These are phyloP conservation scores for Neolecta irregularis DNA, from an alignment of 1,139 yeast genomes.

Conservation along the genomic window DNA sequence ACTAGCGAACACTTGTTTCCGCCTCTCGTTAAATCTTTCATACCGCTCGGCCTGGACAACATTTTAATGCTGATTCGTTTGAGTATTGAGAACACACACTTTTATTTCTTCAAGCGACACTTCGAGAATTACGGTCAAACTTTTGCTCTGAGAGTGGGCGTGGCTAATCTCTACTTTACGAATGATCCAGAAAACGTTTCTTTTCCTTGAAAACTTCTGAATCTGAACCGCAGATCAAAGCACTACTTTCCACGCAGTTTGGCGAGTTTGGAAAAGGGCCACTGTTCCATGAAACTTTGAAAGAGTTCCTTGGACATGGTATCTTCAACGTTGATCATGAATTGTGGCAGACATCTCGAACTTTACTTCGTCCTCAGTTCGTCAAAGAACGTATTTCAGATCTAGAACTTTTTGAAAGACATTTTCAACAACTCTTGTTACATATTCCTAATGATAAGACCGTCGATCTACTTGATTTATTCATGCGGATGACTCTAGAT, in stretches of 20 bases:
- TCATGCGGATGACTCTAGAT: constrained; percentile 39
- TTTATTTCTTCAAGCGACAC: no score
- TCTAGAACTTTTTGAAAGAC: constrained; percentile 35
- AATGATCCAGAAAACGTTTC: no score
- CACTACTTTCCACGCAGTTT: constrained; percentile 28
- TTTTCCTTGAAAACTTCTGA: no score
- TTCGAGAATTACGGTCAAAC: no score
- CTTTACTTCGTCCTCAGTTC: constrained; percentile 46
- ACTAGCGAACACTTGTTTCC: no score
- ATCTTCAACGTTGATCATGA: constrained; percentile 41
- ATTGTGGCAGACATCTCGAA: constrained; percentile 45
- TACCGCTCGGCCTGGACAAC: no score
- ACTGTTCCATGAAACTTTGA: constrained; percentile 17
- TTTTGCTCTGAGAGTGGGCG: no score
- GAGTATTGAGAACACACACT: no score
- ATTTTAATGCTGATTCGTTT: no score
- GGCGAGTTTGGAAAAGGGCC: constrained; percentile 41
- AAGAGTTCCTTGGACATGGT: constrained; percentile 34
- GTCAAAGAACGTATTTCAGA: constrained; percentile 41
- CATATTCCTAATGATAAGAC: constrained; percentile 24
- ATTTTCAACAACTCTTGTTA: constrained; percentile 28
- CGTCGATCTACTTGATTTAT: constrained; percentile 36
- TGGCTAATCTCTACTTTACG: no score
- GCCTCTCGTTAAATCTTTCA: no score
- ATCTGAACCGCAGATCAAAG: no score